Percentiles rank a stretch among this genome's conserved stretches.
Evolutionary conservation across 2,329 filamentous ascomycete genomes (phyloP).

Genomic region (Diaporthe vaccinii): DNA sequence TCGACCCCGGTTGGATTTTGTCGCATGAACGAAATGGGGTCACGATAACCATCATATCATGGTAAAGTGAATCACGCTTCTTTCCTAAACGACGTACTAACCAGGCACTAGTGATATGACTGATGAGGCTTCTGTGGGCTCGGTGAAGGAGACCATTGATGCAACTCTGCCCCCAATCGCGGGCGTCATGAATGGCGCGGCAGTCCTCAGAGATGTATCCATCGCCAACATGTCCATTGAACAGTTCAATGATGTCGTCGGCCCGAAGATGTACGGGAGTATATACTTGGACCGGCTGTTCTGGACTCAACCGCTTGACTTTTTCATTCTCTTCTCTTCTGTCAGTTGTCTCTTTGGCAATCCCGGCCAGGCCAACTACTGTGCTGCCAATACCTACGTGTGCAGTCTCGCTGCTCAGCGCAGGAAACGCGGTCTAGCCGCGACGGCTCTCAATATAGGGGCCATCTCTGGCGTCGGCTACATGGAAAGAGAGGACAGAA

Average conservation of each 20-base stretch:
- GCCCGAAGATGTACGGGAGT: slow-evolving; percentile 46
- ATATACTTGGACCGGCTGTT: slow-evolving; percentile 47
- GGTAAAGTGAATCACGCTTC: not conserved
- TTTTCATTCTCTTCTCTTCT: slow-evolving; percentile 58
- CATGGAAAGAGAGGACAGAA: slow-evolving; percentile 36
- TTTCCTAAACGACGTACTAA: not conserved
- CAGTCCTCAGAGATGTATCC: slow-evolving; percentile 44
- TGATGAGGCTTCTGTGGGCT: slow-evolving; percentile 33
- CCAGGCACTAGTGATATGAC: slow-evolving; percentile 37
- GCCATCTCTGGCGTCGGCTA: slow-evolving; percentile 44
- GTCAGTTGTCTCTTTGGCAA: slow-evolving; percentile 59
- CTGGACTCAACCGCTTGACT: slow-evolving; percentile 47
- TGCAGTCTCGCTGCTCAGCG: slow-evolving; percentile 40
- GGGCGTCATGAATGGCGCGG: slow-evolving; percentile 45
- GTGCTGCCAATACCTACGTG: slow-evolving; percentile 53
- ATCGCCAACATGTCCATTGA: slow-evolving; percentile 44
- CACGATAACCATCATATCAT: not conserved
- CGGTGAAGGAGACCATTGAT: slow-evolving; percentile 34
- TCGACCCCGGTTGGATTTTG: slow-evolving; percentile 48
- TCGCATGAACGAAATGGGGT: not conserved
- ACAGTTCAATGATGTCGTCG: slow-evolving; percentile 40
- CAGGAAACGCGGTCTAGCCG: slow-evolving; percentile 38
- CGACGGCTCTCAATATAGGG: slow-evolving; percentile 39
- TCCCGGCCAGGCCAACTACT: slow-evolving; percentile 59
- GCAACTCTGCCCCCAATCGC: slow-evolving; percentile 41